phyloP scores from a whole-genome alignment of 768 basidiomycete species.

The Lyophyllum decastes region DNA sequence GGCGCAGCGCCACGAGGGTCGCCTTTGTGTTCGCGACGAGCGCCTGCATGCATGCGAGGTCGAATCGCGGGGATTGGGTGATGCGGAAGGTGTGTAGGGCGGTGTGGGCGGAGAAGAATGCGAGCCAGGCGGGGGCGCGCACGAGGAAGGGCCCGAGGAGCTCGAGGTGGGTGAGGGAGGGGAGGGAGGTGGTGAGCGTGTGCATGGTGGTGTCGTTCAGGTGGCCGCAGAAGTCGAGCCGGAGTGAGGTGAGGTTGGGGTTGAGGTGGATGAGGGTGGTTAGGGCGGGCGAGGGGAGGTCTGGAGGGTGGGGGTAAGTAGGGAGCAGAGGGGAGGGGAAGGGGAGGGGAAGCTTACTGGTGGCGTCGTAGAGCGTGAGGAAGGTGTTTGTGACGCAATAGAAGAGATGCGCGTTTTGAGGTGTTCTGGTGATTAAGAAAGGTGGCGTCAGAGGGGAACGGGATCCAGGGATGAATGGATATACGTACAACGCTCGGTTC shows the following conservation, averaged over 20 bases:
- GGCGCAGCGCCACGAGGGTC: slow-evolving; percentile 65
- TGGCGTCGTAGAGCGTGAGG: slow-evolving; percentile 85
- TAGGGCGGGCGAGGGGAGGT: slow-evolving; percentile 67
- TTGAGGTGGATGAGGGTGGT: slow-evolving; percentile 77
- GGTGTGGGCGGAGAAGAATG: slow-evolving; percentile 68
- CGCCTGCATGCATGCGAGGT: slow-evolving; percentile 60
- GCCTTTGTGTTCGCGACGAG: slow-evolving; percentile 54
- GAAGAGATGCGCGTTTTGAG: slow-evolving; percentile 82
- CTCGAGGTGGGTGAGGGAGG: slow-evolving; percentile 67
- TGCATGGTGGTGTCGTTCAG: slow-evolving; percentile 63
- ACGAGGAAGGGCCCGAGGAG: slow-evolving; percentile 91
- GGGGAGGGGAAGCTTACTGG: slow-evolving; percentile 53
- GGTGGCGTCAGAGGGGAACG: not conserved
- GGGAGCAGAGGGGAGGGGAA: slow-evolving; percentile 24
- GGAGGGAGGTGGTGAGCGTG: slow-evolving; percentile 64
- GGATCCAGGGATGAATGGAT: slow-evolving; percentile 5
- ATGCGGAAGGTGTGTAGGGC: slow-evolving; percentile 74
- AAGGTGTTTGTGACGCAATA: slow-evolving; percentile 70
- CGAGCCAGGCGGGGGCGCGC: slow-evolving; percentile 67
- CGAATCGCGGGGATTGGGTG: slow-evolving; percentile 85
- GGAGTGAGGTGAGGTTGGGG: slow-evolving; percentile 76
- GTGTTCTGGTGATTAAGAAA: slow-evolving; percentile 47
- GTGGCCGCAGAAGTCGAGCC: slow-evolving; percentile 86
- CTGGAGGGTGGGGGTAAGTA: slow-evolving; percentile 37
- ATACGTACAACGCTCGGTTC: slow-evolving; percentile 78